These are phyloP conservation scores for Fusarium xyrophilum DNA, from an alignment of 2,329 filamentous ascomycete species.

Conservation along the genomic window DNA sequence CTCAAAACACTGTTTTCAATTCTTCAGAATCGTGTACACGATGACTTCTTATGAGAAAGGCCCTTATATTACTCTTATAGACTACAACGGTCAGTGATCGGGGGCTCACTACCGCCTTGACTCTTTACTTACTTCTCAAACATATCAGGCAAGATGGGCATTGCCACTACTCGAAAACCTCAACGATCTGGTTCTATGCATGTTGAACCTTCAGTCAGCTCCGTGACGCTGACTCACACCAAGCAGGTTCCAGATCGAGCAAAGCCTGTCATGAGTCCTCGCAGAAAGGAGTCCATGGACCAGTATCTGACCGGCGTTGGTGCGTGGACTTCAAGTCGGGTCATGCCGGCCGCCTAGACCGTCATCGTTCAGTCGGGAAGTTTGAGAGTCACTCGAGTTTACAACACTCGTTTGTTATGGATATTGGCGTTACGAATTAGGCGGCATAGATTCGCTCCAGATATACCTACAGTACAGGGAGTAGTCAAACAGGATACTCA, in stretches of 20 bases:
- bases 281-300: background rate
- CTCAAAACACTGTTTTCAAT: background rate
- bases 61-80: background rate
- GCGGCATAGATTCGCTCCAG: background rate
- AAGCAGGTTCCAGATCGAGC: background rate
- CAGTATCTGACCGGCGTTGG: background rate
- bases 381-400: background rate
- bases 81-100: background rate
- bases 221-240: background rate
- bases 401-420: background rate
- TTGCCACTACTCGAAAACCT: background rate
- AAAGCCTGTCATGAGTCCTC: background rate
- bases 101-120: accelerated
- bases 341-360: background rate
- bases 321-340: background rate
- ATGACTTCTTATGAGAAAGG: background rate
- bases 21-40: no score
- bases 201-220: background rate
- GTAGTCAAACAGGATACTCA: background rate
- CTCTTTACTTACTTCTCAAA: background rate
- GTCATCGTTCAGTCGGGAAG: accelerated
- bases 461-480: accelerated
- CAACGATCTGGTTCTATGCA: background rate
- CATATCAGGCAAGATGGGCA: background rate
- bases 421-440: accelerated